Conservation (phyloP, 2,329 filamentous ascomycete genomes). For the Alternaria dauci region DNA sequence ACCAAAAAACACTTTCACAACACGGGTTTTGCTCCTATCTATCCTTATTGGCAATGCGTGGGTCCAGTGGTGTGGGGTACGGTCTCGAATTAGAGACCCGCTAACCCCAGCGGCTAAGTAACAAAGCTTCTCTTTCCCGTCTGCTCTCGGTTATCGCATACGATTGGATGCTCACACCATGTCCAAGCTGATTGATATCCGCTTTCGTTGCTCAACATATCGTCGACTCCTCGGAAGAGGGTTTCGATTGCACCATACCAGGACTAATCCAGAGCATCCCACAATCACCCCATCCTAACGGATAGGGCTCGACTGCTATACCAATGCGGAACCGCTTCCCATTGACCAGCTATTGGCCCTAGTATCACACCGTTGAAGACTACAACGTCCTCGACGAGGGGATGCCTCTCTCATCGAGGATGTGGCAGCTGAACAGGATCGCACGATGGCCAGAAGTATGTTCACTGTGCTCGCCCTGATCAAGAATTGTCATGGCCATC, state of each 20-base stretch:
- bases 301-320: not conserved
- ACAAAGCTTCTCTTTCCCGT: slow-evolving; percentile 17
- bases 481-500: not conserved
- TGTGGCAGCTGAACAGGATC: not conserved
- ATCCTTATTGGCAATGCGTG: slow-evolving; percentile 13
- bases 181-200: slow-evolving; percentile 11
- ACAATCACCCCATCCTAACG: not conserved
- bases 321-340: slow-evolving; percentile 3
- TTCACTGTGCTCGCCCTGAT: not conserved
- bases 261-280: slow-evolving; percentile 4
- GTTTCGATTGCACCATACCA: not conserved
- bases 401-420: not conserved
- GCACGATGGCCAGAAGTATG: not conserved
- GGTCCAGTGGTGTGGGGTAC: slow-evolving; percentile 18
- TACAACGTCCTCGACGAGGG: not conserved
- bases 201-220: slow-evolving; percentile 12
- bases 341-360: slow-evolving; percentile 1
- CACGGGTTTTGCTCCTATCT: slow-evolving; percentile 7
- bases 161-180: slow-evolving; percentile 14
- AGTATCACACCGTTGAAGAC: slow-evolving; percentile 1
- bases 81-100: slow-evolving; percentile 15
- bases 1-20: slow-evolving; percentile 14
- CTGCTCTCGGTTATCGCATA: slow-evolving; percentile 1
- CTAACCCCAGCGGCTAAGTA: slow-evolving; percentile 18
- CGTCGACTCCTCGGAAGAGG: slow-evolving; percentile 7